A percentile compares a stretch with the other conserved stretches of the same genome.
Conservation (phyloP, 306 rosid species). For the Clitoria ternatea region DNA sequence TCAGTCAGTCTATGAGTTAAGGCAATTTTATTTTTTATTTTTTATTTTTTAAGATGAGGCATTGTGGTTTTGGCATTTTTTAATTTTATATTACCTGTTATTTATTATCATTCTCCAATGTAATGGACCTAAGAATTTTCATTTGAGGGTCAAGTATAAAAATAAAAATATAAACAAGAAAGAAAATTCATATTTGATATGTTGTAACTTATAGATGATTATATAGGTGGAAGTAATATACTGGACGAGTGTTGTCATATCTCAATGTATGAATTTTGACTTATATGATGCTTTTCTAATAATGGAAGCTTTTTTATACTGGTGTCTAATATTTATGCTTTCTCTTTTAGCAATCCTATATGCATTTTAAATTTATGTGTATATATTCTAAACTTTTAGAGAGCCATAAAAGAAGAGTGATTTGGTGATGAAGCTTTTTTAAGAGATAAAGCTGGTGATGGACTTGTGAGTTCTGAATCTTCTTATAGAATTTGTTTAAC, state of each 20-base stretch:
- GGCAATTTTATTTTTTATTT: too few relatives aligned
- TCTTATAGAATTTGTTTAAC: slow-evolving; percentile 19
- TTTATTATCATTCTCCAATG: too few relatives aligned
- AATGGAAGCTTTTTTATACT: background rate
- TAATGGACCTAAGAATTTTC: too few relatives aligned
- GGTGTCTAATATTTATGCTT: background rate
- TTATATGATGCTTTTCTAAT: background rate
- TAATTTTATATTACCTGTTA: too few relatives aligned
- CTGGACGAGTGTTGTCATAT: slow-evolving; percentile 64
- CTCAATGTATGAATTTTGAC: slow-evolving; percentile 52
- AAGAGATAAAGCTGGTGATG: slow-evolving; percentile 84
- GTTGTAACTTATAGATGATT: too few relatives aligned
- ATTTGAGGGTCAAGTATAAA: too few relatives aligned
- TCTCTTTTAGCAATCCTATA: background rate
- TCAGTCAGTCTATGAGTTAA: too few relatives aligned
- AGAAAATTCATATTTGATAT: too few relatives aligned
- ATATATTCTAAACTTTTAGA: slow-evolving; percentile 41
- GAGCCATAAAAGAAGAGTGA: slow-evolving; percentile 70
- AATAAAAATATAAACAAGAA: too few relatives aligned
- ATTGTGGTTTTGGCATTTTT: too few relatives aligned
- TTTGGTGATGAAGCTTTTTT: slow-evolving; percentile 72
- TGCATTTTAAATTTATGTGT: background rate
- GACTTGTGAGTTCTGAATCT: slow-evolving; percentile 80
- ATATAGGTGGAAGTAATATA: too few relatives aligned
- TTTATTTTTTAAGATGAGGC: too few relatives aligned